phyloP scores from a whole-genome alignment of 345 rosid genomes.

The Jatropha curcas region DNA sequence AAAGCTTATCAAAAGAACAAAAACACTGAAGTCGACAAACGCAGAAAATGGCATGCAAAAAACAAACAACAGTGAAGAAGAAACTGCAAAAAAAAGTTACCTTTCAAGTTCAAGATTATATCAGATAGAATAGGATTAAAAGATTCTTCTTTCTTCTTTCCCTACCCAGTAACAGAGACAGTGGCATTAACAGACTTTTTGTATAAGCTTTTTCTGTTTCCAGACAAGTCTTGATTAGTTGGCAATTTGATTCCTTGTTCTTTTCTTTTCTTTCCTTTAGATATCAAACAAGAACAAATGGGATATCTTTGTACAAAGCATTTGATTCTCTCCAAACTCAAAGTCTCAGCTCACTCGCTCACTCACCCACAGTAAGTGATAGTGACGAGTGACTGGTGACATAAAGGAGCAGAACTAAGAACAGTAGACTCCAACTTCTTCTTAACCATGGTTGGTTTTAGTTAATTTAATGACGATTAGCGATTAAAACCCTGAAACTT shows the following conservation, averaged over 20 bases:
- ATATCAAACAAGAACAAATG: slow-evolving; percentile 19
- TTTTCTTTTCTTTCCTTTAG: neutral
- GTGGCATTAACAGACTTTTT: slow-evolving; percentile 13
- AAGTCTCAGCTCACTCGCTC: neutral
- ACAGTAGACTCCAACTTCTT: slow-evolving; percentile 26
- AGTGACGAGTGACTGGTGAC: slow-evolving; percentile 17
- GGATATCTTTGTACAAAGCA: slow-evolving; percentile 35
- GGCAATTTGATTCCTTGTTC: neutral
- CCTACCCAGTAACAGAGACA: neutral
- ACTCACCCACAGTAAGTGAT: slow-evolving; percentile 6
- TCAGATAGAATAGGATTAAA: slow-evolving; percentile 2
- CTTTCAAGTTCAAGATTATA: slow-evolving; percentile 11
- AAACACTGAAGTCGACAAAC: neutral
- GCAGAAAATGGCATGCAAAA: slow-evolving; percentile 16
- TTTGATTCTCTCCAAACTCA: slow-evolving; percentile 30
- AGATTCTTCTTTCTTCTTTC: slow-evolving; percentile 19
- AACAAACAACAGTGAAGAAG: slow-evolving; percentile 15
- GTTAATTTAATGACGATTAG: neutral
- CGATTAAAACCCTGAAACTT: neutral
- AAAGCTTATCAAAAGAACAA: too few species aligned
- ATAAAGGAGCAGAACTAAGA: neutral
- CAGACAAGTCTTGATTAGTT: neutral
- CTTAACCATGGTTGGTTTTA: slow-evolving; percentile 26
- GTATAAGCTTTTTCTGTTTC: slow-evolving; percentile 20
- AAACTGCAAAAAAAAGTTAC: slow-evolving; percentile 19